Percentiles rank a stretch among this genome's conserved stretches.
phyloP scores from a whole-genome alignment of 495 filamentous ascomycete species.

The Cairneyella variabilis region DNA sequence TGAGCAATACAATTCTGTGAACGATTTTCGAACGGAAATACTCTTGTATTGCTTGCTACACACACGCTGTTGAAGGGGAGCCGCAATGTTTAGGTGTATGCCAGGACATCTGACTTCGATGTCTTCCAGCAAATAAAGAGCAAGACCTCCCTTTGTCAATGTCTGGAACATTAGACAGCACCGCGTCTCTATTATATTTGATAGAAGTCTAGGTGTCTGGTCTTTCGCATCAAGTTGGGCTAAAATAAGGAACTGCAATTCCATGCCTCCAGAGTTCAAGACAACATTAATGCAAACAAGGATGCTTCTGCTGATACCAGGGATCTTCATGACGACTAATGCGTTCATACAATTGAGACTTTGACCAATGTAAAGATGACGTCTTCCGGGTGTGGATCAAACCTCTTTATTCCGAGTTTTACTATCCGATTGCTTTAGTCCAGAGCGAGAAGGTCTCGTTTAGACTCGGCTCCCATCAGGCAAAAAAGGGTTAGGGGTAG shows the following conservation, averaged over 20 bases:
- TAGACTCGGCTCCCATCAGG: too few species aligned
- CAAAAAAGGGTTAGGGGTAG: too few species aligned
- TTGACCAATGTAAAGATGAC: not conserved
- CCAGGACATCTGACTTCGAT: not conserved
- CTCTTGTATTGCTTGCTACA: not conserved
- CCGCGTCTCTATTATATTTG: not conserved
- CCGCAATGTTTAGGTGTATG: not conserved
- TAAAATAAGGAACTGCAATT: not conserved
- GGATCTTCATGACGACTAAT: not conserved
- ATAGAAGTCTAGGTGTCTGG: not conserved
- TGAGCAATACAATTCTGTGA: not conserved
- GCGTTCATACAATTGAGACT: not conserved
- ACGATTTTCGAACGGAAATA: too few species aligned
- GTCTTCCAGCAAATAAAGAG: not conserved
- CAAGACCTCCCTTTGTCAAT: not conserved
- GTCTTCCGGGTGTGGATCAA: too few species aligned
- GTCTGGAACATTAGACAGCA: not conserved
- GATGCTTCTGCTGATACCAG: not conserved
- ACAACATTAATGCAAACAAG: not conserved
- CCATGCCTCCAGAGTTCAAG: not conserved
- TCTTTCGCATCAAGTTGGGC: not conserved
- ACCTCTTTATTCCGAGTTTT: too few species aligned
- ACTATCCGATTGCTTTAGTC: too few species aligned
- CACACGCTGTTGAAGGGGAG: not conserved
- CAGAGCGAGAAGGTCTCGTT: too few species aligned